Conservation (phyloP, 257 asterid genomes). For the Cinchona pubescens region DNA sequence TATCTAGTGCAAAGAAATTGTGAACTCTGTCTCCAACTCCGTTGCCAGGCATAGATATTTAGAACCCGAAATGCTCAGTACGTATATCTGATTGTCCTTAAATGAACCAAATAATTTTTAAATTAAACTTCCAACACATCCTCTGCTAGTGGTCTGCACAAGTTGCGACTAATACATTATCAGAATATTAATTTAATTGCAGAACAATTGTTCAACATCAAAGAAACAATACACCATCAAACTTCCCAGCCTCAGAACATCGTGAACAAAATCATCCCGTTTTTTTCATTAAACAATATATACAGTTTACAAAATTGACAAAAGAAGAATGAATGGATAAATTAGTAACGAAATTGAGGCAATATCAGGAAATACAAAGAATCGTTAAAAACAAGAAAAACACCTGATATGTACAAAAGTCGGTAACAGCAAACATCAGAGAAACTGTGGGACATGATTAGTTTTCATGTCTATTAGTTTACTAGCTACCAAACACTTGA, state of each 20-base stretch:
- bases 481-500: background rate
- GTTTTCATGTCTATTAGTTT: background rate
- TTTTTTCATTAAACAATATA: background rate
- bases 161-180: background rate
- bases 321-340: background rate
- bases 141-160: background rate
- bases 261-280: background rate
- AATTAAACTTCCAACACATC: background rate
- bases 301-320: background rate
- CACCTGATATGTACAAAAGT: background rate
- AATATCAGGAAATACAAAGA: background rate
- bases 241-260: conserved; percentile 9
- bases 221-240: conserved; percentile 3
- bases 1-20: conserved; percentile 84
- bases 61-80: conserved; percentile 22
- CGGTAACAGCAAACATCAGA: background rate
- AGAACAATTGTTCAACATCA: background rate
- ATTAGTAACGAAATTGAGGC: background rate
- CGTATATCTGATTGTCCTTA: conserved; percentile 12
- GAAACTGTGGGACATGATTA: background rate
- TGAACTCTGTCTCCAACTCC: conserved; percentile 84
- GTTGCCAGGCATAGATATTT: conserved; percentile 94
- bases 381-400: background rate
- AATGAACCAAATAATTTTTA: conserved; percentile 14
- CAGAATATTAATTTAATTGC: background rate